Evolutionary conservation across 768 basidiomycete genomes (phyloP).

Genomic region (Lentinula aciculospora): DNA sequence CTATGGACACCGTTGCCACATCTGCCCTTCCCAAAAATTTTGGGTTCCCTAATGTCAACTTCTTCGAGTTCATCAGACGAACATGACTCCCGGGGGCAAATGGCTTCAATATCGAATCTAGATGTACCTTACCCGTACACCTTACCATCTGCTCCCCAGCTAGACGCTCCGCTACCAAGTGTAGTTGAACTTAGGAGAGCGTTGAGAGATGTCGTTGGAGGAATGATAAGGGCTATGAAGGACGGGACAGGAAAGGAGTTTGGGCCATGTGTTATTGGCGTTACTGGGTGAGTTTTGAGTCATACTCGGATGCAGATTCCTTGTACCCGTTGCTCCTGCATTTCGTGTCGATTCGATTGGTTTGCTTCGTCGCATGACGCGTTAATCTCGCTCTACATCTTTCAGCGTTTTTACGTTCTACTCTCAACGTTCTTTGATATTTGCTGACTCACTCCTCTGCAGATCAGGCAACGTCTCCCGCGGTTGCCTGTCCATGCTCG

Average conservation of each 20-base stretch:
- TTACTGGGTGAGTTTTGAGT: slow-evolving; percentile 67
- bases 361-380: too few relatives aligned
- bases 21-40: neutral
- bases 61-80: too few relatives aligned
- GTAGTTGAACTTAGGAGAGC: neutral
- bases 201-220: slow-evolving; percentile 12
- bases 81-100: too few relatives aligned
- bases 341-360: too few relatives aligned
- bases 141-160: slow-evolving; percentile 39
- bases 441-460: neutral
- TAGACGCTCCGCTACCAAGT: slow-evolving; percentile 47
- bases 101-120: neutral
- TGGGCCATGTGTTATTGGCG: slow-evolving; percentile 75
- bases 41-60: too few relatives aligned
- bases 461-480: slow-evolving; percentile 81
- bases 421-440: neutral
- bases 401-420: neutral
- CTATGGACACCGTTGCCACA: slow-evolving; percentile 68
- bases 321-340: too few relatives aligned
- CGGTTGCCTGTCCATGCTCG: slow-evolving; percentile 68
- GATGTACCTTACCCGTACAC: slow-evolving; percentile 59
- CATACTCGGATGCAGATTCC: too few relatives aligned
- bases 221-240: slow-evolving; percentile 30
- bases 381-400: neutral
- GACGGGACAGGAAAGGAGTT: slow-evolving; percentile 56